A percentile compares a stretch with the other conserved stretches of the same genome.
Evolutionary conservation across 352 stramenopile genomes (phyloP).

Genomic region (Porosira glacialis): DNA sequence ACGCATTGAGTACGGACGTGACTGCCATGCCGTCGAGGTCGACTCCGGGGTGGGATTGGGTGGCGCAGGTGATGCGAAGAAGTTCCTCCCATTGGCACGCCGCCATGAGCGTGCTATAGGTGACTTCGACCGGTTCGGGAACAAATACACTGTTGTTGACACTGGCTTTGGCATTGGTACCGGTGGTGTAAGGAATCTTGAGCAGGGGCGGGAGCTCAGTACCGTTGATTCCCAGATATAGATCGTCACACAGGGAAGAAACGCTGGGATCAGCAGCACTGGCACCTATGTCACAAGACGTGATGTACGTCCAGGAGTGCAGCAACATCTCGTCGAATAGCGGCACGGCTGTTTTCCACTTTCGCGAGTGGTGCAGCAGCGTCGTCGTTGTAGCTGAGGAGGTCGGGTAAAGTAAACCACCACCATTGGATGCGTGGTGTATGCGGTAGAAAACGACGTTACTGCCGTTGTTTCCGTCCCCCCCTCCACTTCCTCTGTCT

Average conservation of each 20-base stretch:
- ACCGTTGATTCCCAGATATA: too few relatives aligned
- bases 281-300: too few relatives aligned
- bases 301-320: constrained; percentile 18
- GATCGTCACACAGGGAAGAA: constrained; percentile 13
- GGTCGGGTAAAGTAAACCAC: too few relatives aligned
- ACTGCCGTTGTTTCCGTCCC: too few relatives aligned
- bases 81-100: constrained; percentile 71
- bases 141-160: constrained; percentile 25
- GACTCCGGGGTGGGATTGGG: constrained; percentile 45
- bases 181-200: neutral
- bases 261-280: constrained; percentile 12
- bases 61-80: constrained; percentile 43
- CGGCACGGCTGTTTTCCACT: constrained; percentile 60
- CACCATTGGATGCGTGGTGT: too few relatives aligned
- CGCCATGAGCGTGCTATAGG: constrained; percentile 70
- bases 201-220: neutral
- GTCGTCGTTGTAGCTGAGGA: too few relatives aligned
- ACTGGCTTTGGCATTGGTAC: neutral
- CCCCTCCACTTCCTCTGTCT: too few relatives aligned
- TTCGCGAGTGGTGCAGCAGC: constrained; percentile 33
- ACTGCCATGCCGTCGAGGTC: constrained; percentile 60
- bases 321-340: constrained; percentile 64
- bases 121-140: constrained; percentile 62
- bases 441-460: too few relatives aligned
- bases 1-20: constrained; percentile 64